phyloP scores from a whole-genome alignment of 139 green algal genomes.

The Chlamydomonas schloesseri region DNA sequence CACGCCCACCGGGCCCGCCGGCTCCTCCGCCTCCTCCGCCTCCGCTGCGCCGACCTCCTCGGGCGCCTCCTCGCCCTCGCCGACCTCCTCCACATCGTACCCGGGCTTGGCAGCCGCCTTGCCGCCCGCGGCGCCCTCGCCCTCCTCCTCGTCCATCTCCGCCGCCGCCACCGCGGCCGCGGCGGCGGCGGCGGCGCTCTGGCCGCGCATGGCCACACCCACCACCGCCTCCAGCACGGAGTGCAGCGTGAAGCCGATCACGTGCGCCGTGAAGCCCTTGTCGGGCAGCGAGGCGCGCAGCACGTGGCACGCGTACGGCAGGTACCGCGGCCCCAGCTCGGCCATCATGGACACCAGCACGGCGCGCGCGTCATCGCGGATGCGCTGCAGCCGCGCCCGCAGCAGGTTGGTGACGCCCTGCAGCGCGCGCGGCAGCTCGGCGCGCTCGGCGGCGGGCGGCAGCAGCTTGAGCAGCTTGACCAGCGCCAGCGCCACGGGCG shows the following conservation, averaged over 20 bases:
- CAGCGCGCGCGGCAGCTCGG: conserved; percentile 78
- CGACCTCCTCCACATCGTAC: conserved; percentile 20
- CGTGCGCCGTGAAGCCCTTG: conserved; percentile 87
- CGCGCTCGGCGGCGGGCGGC: conserved; percentile 67
- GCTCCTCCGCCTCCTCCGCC: neutral
- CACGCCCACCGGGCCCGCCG: conserved; percentile 48
- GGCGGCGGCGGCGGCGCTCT: conserved; percentile 28
- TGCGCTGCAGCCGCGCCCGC: conserved; percentile 70
- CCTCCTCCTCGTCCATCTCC: neutral
- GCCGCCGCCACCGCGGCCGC: conserved; percentile 28
- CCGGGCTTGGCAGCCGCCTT: conserved; percentile 28
- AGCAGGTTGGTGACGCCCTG: conserved; percentile 79
- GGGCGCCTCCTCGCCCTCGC: neutral
- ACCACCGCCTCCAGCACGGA: conserved; percentile 75
- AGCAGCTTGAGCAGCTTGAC: conserved; percentile 87
- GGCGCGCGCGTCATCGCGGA: conserved; percentile 81
- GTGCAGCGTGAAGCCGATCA: conserved; percentile 91
- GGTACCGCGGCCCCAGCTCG: conserved; percentile 81
- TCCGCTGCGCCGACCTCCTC: neutral
- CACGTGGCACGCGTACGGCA: conserved; percentile 67
- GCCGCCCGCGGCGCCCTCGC: conserved; percentile 16
- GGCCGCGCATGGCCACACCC: neutral
- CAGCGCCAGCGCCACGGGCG: conserved; percentile 84
- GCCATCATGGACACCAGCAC: conserved; percentile 80
- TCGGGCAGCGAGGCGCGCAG: conserved; percentile 64